Evolutionary conservation across 257 asterid species (phyloP).

Genomic region (Marsdenia floribunda): DNA sequence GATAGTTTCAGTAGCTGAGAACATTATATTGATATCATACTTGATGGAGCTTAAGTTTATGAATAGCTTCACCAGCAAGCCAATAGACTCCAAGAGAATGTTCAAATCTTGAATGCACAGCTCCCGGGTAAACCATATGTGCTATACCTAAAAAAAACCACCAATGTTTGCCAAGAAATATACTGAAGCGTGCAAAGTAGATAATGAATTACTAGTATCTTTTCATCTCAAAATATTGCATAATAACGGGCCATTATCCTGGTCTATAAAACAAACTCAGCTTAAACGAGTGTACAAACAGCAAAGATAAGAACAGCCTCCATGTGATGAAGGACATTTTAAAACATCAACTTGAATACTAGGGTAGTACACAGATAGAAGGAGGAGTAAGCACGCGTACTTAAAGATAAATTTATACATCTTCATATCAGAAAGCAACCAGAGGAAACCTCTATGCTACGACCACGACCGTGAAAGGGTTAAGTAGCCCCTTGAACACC

Average conservation of each 20-base stretch:
- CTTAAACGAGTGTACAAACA: background rate
- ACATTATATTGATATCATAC: conserved; percentile 36
- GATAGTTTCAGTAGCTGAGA: conserved; percentile 15
- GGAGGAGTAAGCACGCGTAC: background rate
- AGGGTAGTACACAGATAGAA: background rate
- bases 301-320: background rate
- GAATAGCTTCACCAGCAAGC: conserved; percentile 86
- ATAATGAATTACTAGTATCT: background rate
- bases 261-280: background rate
- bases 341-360: background rate
- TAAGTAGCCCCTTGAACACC: background rate
- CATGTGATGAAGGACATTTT: background rate
- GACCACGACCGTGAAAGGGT: too few relatives aligned
- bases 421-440: background rate
- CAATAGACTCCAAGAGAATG: conserved; percentile 97
- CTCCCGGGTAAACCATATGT: conserved; percentile 92
- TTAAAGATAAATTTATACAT: too few relatives aligned
- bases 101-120: conserved; percentile 59
- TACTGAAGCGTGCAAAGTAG: background rate
- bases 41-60: conserved; percentile 56
- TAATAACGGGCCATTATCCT: background rate
- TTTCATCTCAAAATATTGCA: background rate
- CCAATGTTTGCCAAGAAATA: conserved; percentile 2
- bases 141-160: conserved; percentile 51
- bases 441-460: background rate